phyloP scores from a whole-genome alignment of 179 eudicot genomes.

The Beta macrorhiza region DNA sequence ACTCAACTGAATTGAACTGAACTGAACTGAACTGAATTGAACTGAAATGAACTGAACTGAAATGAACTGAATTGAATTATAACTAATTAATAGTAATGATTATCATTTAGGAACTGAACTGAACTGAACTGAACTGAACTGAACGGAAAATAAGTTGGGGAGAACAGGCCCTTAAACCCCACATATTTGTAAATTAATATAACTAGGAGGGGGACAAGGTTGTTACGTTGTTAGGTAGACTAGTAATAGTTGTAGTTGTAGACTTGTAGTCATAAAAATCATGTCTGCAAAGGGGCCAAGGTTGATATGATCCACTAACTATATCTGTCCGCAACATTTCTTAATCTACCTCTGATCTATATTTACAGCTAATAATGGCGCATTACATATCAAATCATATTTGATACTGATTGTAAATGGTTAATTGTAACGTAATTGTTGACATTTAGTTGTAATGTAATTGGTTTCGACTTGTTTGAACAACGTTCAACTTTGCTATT shows the following conservation, averaged over 20 bases:
- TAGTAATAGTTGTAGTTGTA: constrained; percentile 10
- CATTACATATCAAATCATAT: neutral
- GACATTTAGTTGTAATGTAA: neutral
- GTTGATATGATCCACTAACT: constrained; percentile 22
- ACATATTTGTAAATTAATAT: neutral
- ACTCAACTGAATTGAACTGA: too few relatives aligned
- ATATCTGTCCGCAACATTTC: constrained; percentile 6
- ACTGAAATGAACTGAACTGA: too few relatives aligned
- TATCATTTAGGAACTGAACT: too few relatives aligned
- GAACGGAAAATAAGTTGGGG: too few relatives aligned
- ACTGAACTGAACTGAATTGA: too few relatives aligned
- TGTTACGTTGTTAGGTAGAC: constrained; percentile 15
- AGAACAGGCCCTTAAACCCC: too few relatives aligned
- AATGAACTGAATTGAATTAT: too few relatives aligned
- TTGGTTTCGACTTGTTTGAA: constrained; percentile 1
- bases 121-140: too few relatives aligned
- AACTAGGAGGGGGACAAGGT: constrained; percentile 15
- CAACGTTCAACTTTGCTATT: neutral
- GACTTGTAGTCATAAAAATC: constrained; percentile 14
- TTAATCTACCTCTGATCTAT: constrained; percentile 4
- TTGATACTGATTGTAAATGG: neutral
- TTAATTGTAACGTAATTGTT: neutral
- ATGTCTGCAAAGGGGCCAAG: constrained; percentile 13
- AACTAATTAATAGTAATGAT: too few relatives aligned
- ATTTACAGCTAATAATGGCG: constrained; percentile 6